Base-by-base conservation (phyloP, 2,329 filamentous ascomycete genomes). In the Ophiostoma tasmaniense region DNA sequence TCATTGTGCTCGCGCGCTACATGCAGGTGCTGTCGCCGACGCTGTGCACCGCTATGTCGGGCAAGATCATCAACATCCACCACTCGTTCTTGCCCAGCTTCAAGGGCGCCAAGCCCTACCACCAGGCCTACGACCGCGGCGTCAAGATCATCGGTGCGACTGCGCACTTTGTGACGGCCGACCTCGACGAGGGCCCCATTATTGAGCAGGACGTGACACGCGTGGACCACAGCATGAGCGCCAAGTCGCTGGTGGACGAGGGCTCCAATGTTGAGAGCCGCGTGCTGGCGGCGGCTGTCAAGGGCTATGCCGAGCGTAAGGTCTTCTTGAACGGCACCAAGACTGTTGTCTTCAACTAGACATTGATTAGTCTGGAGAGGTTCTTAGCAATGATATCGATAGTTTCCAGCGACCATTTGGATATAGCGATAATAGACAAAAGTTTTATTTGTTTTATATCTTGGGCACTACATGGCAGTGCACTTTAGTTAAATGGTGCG, bases 1-100 rank as follows among this genome's bases (percentile, higher is more conserved):
- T 95, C 67, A 85, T 95, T 67, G 91, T 95, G 1, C 82, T 95
- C 64, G 91, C 91, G 7, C 87, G 91, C 70, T 95, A 95, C 81
- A 95, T 95, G 91, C 91, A 95, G 80, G 90, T 95, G 39, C 83
- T 95, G 13, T 90, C 88, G 28, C 90, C 90, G 0, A 85, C 80
- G 10, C 82, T 95, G 55, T 95, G 91, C 81, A 80, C 84, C 70
- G 90, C 87, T 74, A 93, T 95, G 90, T 90, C 87, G 66, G 91
- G 91, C 70, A 88, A 87, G 77, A 95, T 95, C 80, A 94, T 95
- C 89, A 95, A 95, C 81, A 94, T 95, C 79, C 91, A 95, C 81
- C 91, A 95, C 81, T 90, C 86, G 73, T 95, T 95, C 85, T 78
- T 95, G 83, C 91, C 91, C 0, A 89, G 85, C 11, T 95, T 95